Evolutionary conservation across 371 early-diverging fungal species (phyloP), one percentile per base, ranked within the genome.

Genomic region (Saksenaea oblongispora): DNA sequence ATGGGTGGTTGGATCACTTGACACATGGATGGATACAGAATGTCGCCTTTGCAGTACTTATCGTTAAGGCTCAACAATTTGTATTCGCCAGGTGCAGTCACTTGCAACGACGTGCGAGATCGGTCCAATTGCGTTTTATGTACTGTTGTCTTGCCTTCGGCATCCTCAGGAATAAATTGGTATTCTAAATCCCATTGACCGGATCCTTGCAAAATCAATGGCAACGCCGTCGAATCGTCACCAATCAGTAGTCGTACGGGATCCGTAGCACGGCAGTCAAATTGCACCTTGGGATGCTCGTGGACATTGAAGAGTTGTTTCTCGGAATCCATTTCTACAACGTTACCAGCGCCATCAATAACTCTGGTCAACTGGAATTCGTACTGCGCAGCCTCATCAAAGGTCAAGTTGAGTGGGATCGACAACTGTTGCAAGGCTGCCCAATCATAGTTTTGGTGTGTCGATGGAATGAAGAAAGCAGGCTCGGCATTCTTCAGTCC

Each of bases 331-430:
- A 75, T 36, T 18, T 78, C 76, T 0, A 79, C 57, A 7, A 55
- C 59, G 31, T 83, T 83, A 10, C 83, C 83, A 2, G 66, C 74
- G 53, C 83, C 83, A 64, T 83, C 83, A 8, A 56, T 63, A 0
- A 83, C 69, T 14, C 64, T 64, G 3, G 56, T 44, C 10, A 83
- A 59, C 26, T 59, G 39, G 44, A 70, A 79, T 31, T 66, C 63
- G 37, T 76, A 70, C 4, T 66, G 55, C 9, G 68, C 59, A 1
- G 76, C 58, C 14, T 69, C 44, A 10, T 67, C 63, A 27, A 83
- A 70, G 0, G 78, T 72, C 10, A 75, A 27, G 18, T 79, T 69
- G 37, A 80, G 54, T 22, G 63, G 57, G 22, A 83, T 54, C 1
- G 67, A 39, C 5, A 77, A 22, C 9, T 66, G 58, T 17, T 78